Conservation (phyloP, 345 rosid genomes). For the Corymbia maculata region DNA sequence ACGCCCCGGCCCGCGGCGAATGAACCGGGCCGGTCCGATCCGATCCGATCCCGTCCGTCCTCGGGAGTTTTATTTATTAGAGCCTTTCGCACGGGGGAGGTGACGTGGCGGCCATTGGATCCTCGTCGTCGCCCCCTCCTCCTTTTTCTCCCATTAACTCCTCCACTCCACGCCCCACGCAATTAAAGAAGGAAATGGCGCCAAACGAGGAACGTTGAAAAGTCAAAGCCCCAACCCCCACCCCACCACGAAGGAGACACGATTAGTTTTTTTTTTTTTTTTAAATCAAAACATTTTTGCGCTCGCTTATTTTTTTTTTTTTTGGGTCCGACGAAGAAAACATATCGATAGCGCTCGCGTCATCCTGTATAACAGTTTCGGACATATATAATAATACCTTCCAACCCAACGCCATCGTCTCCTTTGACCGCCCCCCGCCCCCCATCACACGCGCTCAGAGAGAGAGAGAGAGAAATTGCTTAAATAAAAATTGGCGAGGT, state of each 20-base stretch:
- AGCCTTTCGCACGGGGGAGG: neutral
- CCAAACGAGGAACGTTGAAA: neutral
- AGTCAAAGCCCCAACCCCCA: neutral
- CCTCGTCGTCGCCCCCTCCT: neutral
- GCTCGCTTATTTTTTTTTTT: neutral
- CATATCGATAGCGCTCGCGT: neutral
- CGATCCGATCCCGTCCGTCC: too few relatives aligned
- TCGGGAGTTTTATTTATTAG: too few relatives aligned
- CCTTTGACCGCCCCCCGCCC: neutral
- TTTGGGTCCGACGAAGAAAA: too few relatives aligned
- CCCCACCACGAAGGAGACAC: neutral
- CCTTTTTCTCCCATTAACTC: neutral
- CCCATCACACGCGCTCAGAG: neutral
- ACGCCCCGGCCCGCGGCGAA: too few relatives aligned
- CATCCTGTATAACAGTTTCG: neutral
- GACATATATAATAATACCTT: neutral
- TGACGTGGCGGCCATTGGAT: neutral
- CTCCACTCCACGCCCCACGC: neutral
- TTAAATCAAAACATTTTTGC: neutral
- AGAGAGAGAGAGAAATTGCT: neutral
- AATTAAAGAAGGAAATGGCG: neutral
- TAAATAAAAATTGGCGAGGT: neutral
- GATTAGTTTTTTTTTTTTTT: neutral
- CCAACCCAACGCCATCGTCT: neutral
- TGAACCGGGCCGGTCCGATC: too few relatives aligned